A percentile compares a stretch with the other conserved stretches of the same genome.
These are phyloP conservation scores for Pogostemon cablin DNA, from an alignment of 257 asterid species.

Conservation along the genomic window DNA sequence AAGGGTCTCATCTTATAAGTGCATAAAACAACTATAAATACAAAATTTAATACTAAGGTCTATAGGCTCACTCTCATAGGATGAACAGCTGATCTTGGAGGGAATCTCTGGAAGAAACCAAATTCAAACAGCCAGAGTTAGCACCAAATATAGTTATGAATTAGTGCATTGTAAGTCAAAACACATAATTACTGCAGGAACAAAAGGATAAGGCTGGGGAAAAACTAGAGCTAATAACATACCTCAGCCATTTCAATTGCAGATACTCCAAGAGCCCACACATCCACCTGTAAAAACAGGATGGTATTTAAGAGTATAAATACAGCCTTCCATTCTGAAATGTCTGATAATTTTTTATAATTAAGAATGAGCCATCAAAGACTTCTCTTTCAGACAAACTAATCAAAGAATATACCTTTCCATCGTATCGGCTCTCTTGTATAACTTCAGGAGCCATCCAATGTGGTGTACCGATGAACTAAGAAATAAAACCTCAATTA, in stretches of 20 bases:
- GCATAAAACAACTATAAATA: constrained; percentile 1
- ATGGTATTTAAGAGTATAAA: neutral
- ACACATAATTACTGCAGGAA: constrained; percentile 20
- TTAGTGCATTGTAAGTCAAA: constrained; percentile 15
- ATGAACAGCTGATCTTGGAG: constrained; percentile 98
- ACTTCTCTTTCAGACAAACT: constrained; percentile 15
- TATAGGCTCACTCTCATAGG: constrained; percentile 89
- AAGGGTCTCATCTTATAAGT: neutral
- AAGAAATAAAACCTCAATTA: constrained; percentile 35
- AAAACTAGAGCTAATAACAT: constrained; percentile 29
- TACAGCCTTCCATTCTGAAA: constrained; percentile 11
- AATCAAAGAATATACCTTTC: constrained; percentile 61
- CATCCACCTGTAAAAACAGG: constrained; percentile 75
- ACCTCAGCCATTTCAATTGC: constrained; percentile 99
- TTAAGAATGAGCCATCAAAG: constrained; percentile 10
- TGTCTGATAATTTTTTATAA: constrained; percentile 5
- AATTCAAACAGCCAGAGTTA: constrained; percentile 32
- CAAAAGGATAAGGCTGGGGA: constrained; percentile 26
- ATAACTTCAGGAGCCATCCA: constrained; percentile 99
- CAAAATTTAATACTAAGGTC: constrained; percentile 29
- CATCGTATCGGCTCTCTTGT: constrained; percentile 99
- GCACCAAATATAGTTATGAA: constrained; percentile 27
- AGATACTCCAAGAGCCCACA: constrained; percentile 99
- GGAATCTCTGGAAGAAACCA: constrained; percentile 71
- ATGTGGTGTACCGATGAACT: constrained; percentile 99